Evolutionary conservation across 805 yeast genomes (phyloP).

Genomic region (Kuraishia borneana): DNA sequence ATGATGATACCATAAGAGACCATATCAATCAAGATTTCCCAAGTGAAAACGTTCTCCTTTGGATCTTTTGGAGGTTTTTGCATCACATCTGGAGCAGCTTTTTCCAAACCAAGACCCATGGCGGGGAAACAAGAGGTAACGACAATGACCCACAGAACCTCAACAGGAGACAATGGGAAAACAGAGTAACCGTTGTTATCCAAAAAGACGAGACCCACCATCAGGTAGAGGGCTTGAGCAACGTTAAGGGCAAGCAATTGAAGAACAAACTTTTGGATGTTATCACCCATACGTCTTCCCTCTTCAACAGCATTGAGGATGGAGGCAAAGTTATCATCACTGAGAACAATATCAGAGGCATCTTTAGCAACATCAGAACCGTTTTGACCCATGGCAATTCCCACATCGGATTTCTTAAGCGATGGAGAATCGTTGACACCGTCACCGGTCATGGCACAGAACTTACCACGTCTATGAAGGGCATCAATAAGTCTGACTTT

Average conservation of each 20-base stretch:
- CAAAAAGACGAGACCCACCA: constrained; percentile 65
- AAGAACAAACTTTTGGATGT: constrained; percentile 67
- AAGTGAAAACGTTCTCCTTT: constrained; percentile 45
- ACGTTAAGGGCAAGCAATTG: constrained; percentile 67
- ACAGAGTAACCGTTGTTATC: constrained; percentile 59
- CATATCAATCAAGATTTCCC: constrained; percentile 62
- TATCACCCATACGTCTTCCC: constrained; percentile 70
- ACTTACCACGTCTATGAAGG: constrained; percentile 46
- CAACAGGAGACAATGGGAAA: constrained; percentile 73
- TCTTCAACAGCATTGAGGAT: constrained; percentile 71
- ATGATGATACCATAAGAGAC: constrained; percentile 60
- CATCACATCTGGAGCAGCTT: constrained; percentile 54
- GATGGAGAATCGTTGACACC: constrained; percentile 80
- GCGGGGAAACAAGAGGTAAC: constrained; percentile 77
- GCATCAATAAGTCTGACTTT: constrained; percentile 78
- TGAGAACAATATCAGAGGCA: constrained; percentile 65
- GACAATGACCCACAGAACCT: constrained; percentile 71
- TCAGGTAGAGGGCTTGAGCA: constrained; percentile 54
- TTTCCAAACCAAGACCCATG: constrained; percentile 68
- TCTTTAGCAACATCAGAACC: constrained; percentile 84
- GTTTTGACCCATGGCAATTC: constrained; percentile 75
- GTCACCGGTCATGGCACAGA: constrained; percentile 78
- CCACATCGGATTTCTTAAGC: constrained; percentile 67
- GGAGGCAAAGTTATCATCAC: constrained; percentile 73
- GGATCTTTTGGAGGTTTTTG: constrained; percentile 51